Conservation (phyloP, 768 basidiomycete species). For the Trametes sanguinea region DNA sequence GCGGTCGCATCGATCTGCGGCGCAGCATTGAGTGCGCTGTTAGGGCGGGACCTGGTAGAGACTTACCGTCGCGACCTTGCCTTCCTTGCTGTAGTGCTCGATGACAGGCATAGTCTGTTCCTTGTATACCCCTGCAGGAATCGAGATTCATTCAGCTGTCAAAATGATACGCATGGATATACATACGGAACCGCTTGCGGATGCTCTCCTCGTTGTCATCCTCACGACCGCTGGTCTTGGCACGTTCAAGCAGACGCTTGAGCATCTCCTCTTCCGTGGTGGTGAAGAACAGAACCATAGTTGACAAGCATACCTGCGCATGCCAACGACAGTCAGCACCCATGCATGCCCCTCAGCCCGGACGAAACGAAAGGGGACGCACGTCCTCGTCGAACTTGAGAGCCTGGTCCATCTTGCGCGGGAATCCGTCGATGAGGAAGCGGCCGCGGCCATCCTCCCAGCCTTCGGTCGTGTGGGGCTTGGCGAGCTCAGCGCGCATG, state of each 20-base stretch:
- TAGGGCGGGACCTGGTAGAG: background rate
- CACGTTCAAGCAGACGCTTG: slow-evolving; percentile 80
- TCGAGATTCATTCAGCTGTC: background rate
- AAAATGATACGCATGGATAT: background rate
- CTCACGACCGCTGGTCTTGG: slow-evolving; percentile 91
- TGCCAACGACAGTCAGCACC: background rate
- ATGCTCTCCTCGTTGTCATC: slow-evolving; percentile 96
- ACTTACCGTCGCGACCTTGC: slow-evolving; percentile 80
- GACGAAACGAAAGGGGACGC: slow-evolving; percentile 24
- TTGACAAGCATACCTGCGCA: slow-evolving; percentile 74
- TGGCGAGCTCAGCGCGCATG: slow-evolving; percentile 64
- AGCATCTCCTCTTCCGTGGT: slow-evolving; percentile 90
- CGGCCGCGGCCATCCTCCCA: slow-evolving; percentile 77
- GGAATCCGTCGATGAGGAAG: slow-evolving; percentile 97
- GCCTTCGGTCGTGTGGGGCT: slow-evolving; percentile 45
- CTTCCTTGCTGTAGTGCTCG: slow-evolving; percentile 64
- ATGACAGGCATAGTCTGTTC: slow-evolving; percentile 94
- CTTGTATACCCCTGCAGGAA: slow-evolving; percentile 70
- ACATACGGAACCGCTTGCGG: slow-evolving; percentile 92
- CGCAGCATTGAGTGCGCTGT: background rate
- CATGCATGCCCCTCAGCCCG: background rate
- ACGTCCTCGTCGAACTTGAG: slow-evolving; percentile 86
- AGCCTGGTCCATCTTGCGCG: slow-evolving; percentile 98
- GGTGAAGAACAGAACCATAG: slow-evolving; percentile 80
- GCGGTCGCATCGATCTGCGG: slow-evolving; percentile 66